These are phyloP conservation scores for Rachicladosporium sp. DNA, from an alignment of 2,329 filamentous ascomycete species.

Conservation along the genomic window DNA sequence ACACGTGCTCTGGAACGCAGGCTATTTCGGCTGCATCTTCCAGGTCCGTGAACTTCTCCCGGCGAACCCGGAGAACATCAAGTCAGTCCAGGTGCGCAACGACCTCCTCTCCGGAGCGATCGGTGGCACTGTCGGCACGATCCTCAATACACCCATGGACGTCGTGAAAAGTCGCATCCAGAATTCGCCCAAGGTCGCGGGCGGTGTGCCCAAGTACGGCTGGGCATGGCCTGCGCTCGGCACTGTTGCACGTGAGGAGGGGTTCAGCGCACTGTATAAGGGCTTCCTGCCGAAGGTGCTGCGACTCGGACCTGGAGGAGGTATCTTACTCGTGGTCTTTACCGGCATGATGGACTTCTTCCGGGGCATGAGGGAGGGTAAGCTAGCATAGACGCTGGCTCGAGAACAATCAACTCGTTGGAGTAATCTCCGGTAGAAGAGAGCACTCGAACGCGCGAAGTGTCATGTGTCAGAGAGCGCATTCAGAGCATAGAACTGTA, in stretches of 20 bases:
- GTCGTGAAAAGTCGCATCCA: slow-evolving; percentile 98
- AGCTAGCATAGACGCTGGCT: no score
- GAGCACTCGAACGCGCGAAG: no score
- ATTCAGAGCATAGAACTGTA: no score
- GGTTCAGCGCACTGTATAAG: slow-evolving; percentile 87
- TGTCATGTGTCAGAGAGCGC: no score
- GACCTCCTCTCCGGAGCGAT: slow-evolving; percentile 77
- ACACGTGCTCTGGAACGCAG: slow-evolving; percentile 85
- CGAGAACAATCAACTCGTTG: no score
- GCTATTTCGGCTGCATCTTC: slow-evolving; percentile 98
- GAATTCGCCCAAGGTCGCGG: slow-evolving; percentile 76
- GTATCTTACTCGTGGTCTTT: slow-evolving; percentile 72
- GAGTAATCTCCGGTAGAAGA: no score
- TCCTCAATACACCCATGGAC: slow-evolving; percentile 91
- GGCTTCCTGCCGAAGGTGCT: slow-evolving; percentile 94
- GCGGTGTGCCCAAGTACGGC: slow-evolving; percentile 85
- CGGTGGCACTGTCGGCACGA: slow-evolving; percentile 81
- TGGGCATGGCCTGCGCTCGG: slow-evolving; percentile 86
- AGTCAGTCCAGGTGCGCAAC: slow-evolving; percentile 70
- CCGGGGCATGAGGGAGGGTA: slow-evolving; percentile 50
- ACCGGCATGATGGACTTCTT: slow-evolving; percentile 91
- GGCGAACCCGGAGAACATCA: slow-evolving; percentile 53
- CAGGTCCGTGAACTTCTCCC: slow-evolving; percentile 82
- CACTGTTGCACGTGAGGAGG: slow-evolving; percentile 86
- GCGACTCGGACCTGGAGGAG: slow-evolving; percentile 57